Percentiles rank a stretch among this genome's conserved stretches.
Conservation (phyloP, 176 grass and related monocot species). For the Bothriochloa decipiens region DNA sequence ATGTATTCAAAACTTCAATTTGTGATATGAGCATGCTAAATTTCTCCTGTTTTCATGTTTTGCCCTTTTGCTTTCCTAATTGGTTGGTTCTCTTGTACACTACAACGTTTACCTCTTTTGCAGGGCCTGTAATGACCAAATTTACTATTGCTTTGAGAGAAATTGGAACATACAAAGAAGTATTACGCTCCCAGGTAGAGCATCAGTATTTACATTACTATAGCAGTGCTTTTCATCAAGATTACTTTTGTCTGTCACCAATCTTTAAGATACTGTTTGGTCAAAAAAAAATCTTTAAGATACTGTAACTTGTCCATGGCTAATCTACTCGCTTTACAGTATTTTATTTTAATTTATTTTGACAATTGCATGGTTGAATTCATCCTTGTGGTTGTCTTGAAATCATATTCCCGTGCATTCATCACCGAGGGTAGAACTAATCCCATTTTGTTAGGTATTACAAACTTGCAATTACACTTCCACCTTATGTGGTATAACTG, state of each 20-base stretch:
- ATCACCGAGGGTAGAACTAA: background rate
- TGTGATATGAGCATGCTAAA: background rate
- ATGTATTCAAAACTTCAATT: conserved; percentile 8
- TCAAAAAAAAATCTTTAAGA: background rate
- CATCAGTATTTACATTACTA: conserved; percentile 22
- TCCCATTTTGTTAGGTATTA: conserved; percentile 13
- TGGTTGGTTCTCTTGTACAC: background rate
- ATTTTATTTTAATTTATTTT: background rate
- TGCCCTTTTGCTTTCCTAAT: background rate
- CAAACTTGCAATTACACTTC: conserved; percentile 7
- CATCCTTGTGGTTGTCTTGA: background rate
- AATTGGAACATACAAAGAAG: conserved; percentile 99
- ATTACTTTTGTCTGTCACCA: background rate
- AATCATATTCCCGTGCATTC: background rate
- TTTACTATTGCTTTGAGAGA: conserved; percentile 99
- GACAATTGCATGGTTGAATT: background rate
- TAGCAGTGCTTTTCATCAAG: background rate
- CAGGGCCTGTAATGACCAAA: conserved; percentile 99
- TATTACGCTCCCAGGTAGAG: conserved; percentile 90
- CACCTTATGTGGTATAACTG: conserved; percentile 28
- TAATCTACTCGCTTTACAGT: background rate
- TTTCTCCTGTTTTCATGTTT: conserved; percentile 21
- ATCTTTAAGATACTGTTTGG: background rate
- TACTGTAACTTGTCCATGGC: background rate
- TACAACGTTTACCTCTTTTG: conserved; percentile 28